These are phyloP conservation scores for Schizosaccharomyces osmophilus DNA, from an alignment of 805 yeast genomes.

Conservation along the genomic window DNA sequence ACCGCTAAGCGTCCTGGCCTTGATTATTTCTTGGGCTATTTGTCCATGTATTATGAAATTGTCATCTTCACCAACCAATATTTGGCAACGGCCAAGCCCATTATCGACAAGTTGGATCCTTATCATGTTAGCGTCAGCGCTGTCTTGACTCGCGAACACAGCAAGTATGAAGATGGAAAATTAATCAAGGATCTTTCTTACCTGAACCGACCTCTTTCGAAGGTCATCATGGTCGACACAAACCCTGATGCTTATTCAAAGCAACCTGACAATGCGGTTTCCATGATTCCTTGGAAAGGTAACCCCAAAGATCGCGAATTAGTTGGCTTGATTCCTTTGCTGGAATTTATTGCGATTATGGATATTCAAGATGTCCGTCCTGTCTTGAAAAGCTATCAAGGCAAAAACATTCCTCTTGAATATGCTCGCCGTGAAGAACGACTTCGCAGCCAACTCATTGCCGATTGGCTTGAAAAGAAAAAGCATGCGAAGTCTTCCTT, in stretches of 20 bases:
- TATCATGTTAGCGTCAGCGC: conserved; percentile 70
- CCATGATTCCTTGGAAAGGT: conserved; percentile 71
- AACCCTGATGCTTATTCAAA: conserved; percentile 43
- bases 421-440: conserved; percentile 52
- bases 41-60: conserved; percentile 87
- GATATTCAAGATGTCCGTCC: conserved; percentile 74
- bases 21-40: conserved; percentile 83
- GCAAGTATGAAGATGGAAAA: conserved; percentile 70
- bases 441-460: conserved; percentile 37
- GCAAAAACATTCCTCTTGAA: conserved; percentile 48
- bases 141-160: conserved; percentile 73
- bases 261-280: conserved; percentile 89
- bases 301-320: conserved; percentile 49
- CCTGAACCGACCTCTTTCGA: conserved; percentile 72
- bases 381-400: conserved; percentile 45
- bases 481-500: conserved; percentile 5
- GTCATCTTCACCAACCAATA: conserved; percentile 72
- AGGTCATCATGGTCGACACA: conserved; percentile 58
- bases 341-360: conserved; percentile 84
- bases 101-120: conserved; percentile 78
- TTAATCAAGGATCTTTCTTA: conserved; percentile 71
- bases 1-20: conserved; percentile 97
- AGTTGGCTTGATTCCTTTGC: conserved; percentile 63
- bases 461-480: conserved; percentile 22
- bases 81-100: conserved; percentile 61